A percentile compares a stretch with the other conserved stretches of the same genome.
phyloP scores from a whole-genome alignment of 176 grass and related monocot genomes.

The Avena atlantica region DNA sequence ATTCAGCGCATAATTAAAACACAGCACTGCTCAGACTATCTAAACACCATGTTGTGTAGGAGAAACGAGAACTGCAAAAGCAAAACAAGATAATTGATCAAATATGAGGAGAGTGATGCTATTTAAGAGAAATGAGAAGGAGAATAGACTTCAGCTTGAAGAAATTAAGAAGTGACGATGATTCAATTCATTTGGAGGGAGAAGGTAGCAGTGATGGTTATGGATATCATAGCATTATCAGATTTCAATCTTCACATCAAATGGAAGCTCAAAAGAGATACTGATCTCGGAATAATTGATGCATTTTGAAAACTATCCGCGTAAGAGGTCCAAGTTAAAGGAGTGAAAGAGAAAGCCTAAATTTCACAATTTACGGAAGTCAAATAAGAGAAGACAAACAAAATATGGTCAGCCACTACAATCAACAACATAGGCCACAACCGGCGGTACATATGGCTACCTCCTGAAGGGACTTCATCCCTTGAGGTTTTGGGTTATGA shows the following conservation, averaged over 20 bases:
- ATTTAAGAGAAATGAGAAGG: constrained; percentile 35
- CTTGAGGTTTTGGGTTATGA: not conserved
- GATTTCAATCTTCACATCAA: not conserved
- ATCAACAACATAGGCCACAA: too few relatives aligned
- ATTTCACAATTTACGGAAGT: not conserved
- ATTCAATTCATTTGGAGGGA: not conserved
- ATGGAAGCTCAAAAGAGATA: not conserved
- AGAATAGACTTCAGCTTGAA: not conserved
- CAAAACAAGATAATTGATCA: constrained; percentile 38
- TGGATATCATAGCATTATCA: not conserved
- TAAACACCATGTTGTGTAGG: constrained; percentile 40
- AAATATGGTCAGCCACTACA: not conserved
- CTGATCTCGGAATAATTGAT: not conserved
- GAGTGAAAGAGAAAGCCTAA: not conserved
- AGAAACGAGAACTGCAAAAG: constrained; percentile 45
- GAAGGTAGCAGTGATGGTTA: not conserved
- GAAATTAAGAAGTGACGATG: not conserved
- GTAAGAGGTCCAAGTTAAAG: not conserved
- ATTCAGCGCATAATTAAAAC: constrained; percentile 19
- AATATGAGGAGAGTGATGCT: constrained; percentile 29
- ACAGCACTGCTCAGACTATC: constrained; percentile 35
- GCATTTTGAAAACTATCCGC: not conserved
- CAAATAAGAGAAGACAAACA: constrained; percentile 1
- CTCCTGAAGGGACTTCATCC: not conserved
- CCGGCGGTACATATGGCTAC: too few relatives aligned